Conservation (phyloP, 169 alveolate species). For the Babesia bigemina region DNA sequence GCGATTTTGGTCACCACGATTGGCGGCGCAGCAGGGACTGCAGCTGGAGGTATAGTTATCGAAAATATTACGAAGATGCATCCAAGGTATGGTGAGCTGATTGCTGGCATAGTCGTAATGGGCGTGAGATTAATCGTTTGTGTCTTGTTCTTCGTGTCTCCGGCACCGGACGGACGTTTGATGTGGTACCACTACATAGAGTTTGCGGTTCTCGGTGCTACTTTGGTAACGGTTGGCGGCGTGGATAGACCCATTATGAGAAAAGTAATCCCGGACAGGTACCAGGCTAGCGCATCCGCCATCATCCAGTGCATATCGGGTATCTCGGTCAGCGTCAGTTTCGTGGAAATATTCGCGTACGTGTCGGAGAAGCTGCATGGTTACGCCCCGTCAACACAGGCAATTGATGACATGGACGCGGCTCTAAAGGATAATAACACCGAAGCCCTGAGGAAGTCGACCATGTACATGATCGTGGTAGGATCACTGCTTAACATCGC, state of each 20-base stretch:
- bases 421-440: constrained; percentile 4
- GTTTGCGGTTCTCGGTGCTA: constrained; percentile 82
- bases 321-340: constrained; percentile 82
- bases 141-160: constrained; percentile 67
- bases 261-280: constrained; percentile 85
- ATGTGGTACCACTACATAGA: constrained; percentile 52
- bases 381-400: not conserved
- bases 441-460: constrained; percentile 21
- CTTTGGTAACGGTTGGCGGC: constrained; percentile 88
- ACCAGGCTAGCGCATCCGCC: constrained; percentile 86
- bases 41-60: constrained; percentile 85
- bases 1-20: constrained; percentile 80
- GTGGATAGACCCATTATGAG: constrained; percentile 88
- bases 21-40: constrained; percentile 89
- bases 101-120: constrained; percentile 80
- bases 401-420: not conserved
- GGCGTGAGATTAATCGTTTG: constrained; percentile 73
- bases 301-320: constrained; percentile 86
- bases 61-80: constrained; percentile 79
- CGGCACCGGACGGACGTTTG: constrained; percentile 64
- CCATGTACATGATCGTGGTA: constrained; percentile 11
- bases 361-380: constrained; percentile 87
- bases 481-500: constrained; percentile 18
- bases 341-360: constrained; percentile 87
- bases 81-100: constrained; percentile 85